Evolutionary conservation across 139 green algal species (phyloP).

Genomic region (Bryopsis sp.): DNA sequence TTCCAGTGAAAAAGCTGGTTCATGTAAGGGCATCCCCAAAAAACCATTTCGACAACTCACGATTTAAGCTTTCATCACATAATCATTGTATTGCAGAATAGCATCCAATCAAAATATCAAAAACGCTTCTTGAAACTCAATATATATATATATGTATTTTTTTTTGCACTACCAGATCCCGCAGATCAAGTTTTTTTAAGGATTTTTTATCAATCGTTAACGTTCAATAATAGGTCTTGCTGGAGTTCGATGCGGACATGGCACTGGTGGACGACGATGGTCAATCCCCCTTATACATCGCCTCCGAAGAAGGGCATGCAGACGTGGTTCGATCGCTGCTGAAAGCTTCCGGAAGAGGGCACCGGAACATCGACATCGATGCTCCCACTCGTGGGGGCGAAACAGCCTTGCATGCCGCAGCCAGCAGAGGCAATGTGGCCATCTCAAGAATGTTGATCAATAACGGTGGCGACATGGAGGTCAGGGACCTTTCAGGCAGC

Average conservation of each 20-base stretch:
- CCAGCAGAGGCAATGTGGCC: not conserved
- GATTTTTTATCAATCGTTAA: too few species aligned
- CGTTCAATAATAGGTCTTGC: too few species aligned
- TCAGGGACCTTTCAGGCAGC: not conserved
- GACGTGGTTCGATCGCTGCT: not conserved
- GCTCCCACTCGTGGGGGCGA: not conserved
- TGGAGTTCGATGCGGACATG: not conserved
- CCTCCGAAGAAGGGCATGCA: not conserved
- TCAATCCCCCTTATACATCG: not conserved
- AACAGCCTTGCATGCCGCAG: conserved; percentile 6
- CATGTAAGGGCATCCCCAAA: too few species aligned
- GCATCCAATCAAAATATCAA: too few species aligned
- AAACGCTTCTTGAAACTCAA: too few species aligned
- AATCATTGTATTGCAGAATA: too few species aligned
- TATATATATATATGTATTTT: too few species aligned
- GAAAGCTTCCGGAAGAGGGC: not conserved
- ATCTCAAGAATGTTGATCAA: conserved; percentile 5
- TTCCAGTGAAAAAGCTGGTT: too few species aligned
- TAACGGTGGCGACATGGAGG: not conserved
- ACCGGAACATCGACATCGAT: not conserved
- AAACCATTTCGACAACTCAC: too few species aligned
- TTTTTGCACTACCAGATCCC: too few species aligned
- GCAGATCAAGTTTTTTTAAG: too few species aligned
- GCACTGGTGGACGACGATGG: not conserved
- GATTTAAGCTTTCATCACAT: too few species aligned